Evolutionary conservation across 768 basidiomycete genomes (phyloP), one percentile per base, ranked within the genome.

Genomic region (Pisolithus sp.): DNA sequence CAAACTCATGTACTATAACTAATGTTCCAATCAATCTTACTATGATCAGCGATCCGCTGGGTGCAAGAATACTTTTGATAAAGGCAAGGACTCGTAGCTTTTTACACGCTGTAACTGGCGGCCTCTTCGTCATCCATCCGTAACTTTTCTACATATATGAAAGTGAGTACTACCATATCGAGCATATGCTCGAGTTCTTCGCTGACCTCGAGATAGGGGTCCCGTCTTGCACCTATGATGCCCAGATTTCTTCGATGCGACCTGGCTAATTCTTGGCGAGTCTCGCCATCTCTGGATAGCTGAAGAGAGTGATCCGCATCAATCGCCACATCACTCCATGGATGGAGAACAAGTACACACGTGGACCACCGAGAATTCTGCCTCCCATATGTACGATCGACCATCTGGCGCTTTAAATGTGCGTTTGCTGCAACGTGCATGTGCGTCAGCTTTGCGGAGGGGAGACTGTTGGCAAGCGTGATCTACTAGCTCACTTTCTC

Each of bases 331-430:
- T 20, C 4, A 13, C 15, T 41, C 24, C 9, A 9, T 42, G 21
- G 31, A 41, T 7, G 3, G 40, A 40, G 23, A 40, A 28, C 24
- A 23, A 30, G n/a, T 5, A 49, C 48, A 15, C 23, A 49, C 48
- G 4, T 20, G 18, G 17, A 49, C 48, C 12, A 49, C 13, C n/a
- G 9, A 31, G 36, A 45, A 45, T 17, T 54, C 55, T 47, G 69
- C 53, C 9, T 58, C 55, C 71, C 71, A 73, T 43, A 61, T 58
- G 38, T 71, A 72, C 41, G 52, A 57, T 23, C 52, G 63, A 5
- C 64, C 68, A 39, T 71, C 70, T 1, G 56, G 64, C 0, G 64
- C 71, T 4, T 47, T 62, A 50, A 73, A 72, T 1, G 63, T 59
- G 24, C 61, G 57, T 21, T 57, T 62, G 31, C 61, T 65, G 31